phyloP scores from a whole-genome alignment of 2,329 filamentous ascomycete species.

The Aureobasidium sp. region DNA sequence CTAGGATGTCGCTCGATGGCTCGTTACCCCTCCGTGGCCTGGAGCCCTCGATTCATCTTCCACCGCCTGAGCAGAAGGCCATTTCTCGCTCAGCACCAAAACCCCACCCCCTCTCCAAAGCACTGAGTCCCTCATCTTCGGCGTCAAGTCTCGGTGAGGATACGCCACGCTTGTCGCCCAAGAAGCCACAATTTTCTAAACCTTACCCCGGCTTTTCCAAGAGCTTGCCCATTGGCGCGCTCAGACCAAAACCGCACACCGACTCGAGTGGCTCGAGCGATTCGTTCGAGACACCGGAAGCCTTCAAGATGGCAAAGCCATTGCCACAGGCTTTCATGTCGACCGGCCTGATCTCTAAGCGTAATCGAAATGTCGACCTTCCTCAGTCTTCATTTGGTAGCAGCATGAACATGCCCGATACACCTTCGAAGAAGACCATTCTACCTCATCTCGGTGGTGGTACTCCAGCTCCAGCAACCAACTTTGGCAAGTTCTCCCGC shows the following conservation, averaged over 20 bases:
- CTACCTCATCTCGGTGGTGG: constrained; percentile 53
- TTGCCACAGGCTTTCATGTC: constrained; percentile 83
- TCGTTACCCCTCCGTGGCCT: constrained; percentile 57
- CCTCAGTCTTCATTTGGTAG: constrained; percentile 40
- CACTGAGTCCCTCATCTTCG: constrained; percentile 79
- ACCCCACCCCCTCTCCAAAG: constrained; percentile 76
- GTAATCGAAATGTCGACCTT: constrained; percentile 69
- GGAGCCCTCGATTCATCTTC: constrained; percentile 45
- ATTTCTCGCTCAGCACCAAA: constrained; percentile 31
- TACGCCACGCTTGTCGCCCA: constrained; percentile 8
- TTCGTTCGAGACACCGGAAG: constrained; percentile 63
- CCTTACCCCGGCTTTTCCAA: constrained; percentile 57
- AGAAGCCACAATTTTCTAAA: constrained; percentile 41
- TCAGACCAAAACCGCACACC: constrained; percentile 41
- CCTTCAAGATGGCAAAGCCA: constrained; percentile 68
- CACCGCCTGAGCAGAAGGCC: constrained; percentile 22
- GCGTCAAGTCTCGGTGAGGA: constrained; percentile 69
- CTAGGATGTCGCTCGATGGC: constrained; percentile 72
- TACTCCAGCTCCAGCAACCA: constrained; percentile 45
- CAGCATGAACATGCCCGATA: constrained; percentile 75
- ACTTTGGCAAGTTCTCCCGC: constrained; percentile 51
- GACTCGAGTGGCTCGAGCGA: constrained; percentile 34
- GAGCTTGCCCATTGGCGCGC: constrained; percentile 61
- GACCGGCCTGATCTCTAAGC: constrained; percentile 89
- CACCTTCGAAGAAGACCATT: constrained; percentile 86